Conservation (phyloP, 768 basidiomycete genomes). For the Paxillus involutus region DNA sequence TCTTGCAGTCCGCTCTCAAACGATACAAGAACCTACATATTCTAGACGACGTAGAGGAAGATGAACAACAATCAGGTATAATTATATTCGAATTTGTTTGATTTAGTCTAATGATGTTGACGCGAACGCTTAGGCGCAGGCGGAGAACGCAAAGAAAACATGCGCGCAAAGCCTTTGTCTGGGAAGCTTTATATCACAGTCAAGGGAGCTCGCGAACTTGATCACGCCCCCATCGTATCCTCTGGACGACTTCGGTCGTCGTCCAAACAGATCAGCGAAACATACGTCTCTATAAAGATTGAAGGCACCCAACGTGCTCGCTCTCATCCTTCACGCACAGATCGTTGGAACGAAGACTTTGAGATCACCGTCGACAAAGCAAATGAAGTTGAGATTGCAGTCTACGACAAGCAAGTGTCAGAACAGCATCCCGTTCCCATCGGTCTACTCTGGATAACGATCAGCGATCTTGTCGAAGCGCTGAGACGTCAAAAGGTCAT, state of each 20-base stretch:
- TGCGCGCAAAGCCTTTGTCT: constrained; percentile 91
- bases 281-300: constrained; percentile 91
- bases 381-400: constrained; percentile 95
- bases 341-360: constrained; percentile 98
- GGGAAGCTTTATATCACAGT: constrained; percentile 89
- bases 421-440: constrained; percentile 85
- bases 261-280: constrained; percentile 77
- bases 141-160: constrained; percentile 88
- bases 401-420: constrained; percentile 88
- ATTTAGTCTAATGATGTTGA: constrained; percentile 25
- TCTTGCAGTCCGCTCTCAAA: constrained; percentile 88
- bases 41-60: constrained; percentile 85
- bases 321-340: constrained; percentile 90
- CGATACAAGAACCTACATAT: constrained; percentile 96
- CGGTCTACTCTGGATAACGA: constrained; percentile 91
- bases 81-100: background rate
- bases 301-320: constrained; percentile 93
- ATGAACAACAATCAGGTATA: constrained; percentile 69
- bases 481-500: constrained; percentile 89
- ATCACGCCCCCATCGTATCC: constrained; percentile 79
- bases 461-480: constrained; percentile 93
- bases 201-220: constrained; percentile 89
- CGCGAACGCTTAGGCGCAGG: constrained; percentile 49
- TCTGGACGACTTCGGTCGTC: constrained; percentile 69
- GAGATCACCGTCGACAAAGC: constrained; percentile 97